Evolutionary conservation across 495 filamentous ascomycete genomes (phyloP).

Genomic region (Neurospora africana): DNA sequence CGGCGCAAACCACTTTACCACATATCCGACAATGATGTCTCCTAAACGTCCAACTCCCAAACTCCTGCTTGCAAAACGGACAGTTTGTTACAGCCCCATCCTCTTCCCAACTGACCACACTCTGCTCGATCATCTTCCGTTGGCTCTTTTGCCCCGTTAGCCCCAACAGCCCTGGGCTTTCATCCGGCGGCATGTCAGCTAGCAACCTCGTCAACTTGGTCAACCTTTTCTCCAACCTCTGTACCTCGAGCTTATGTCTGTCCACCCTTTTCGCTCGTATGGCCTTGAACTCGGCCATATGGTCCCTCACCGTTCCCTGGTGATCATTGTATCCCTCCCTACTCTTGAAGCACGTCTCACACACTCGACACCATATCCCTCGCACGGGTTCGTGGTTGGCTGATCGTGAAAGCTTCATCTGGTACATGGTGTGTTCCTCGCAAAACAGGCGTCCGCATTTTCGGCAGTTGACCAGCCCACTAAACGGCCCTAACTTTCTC

Average conservation of each 20-base stretch:
- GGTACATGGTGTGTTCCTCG: constrained; percentile 98
- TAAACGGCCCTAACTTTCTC: constrained; percentile 62
- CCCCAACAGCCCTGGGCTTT: constrained; percentile 17
- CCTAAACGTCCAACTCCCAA: constrained; percentile 77
- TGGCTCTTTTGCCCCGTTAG: constrained; percentile 45
- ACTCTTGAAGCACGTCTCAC: constrained; percentile 96
- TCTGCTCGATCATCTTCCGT: constrained; percentile 75
- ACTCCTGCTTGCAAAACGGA: constrained; percentile 91
- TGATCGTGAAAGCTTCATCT: constrained; percentile 91
- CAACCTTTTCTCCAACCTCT: constrained; percentile 78
- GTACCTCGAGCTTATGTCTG: constrained; percentile 72
- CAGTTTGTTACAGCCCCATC: constrained; percentile 71
- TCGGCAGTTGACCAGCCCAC: constrained; percentile 82
- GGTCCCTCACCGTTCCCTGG: constrained; percentile 56
- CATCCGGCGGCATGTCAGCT: constrained; percentile 55
- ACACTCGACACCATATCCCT: constrained; percentile 88
- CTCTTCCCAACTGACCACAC: constrained; percentile 89
- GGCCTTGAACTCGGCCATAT: constrained; percentile 54
- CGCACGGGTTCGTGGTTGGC: constrained; percentile 87
- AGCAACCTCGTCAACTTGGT: constrained; percentile 83
- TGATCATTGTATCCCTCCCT: constrained; percentile 93
- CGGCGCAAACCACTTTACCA: constrained; percentile 84
- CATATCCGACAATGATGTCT: constrained; percentile 93
- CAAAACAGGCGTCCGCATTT: constrained; percentile 90
- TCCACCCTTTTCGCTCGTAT: constrained; percentile 71